Base-by-base conservation (phyloP, 2,329 filamentous ascomycete species). In the Seiridium cupressi region DNA sequence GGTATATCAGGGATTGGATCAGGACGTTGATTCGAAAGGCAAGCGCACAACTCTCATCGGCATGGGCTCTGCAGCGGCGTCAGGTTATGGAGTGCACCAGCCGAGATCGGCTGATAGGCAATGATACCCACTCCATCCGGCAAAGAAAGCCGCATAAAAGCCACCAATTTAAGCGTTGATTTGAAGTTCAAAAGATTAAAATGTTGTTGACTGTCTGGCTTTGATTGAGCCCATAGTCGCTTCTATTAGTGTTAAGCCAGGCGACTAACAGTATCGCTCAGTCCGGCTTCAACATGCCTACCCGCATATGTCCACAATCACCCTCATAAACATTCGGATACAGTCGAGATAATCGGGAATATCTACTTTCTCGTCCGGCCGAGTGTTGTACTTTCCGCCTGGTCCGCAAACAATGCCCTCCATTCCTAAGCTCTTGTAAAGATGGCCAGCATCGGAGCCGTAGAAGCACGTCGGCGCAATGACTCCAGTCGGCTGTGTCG, bases 341-440 rank as follows among this genome's bases (percentile, higher is more conserved):
- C 64, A 66, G 60, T 69, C 68, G 26, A 70, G 56, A 55, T 67
- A 69, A 60, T 69, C 68, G 26, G 65, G 60, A 55, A 70, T 67
- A 58, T 69, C 68, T 1, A 70, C 68, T 58, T 64, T 65, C 57
- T 70, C 68, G 32, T 68, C 66, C 1, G 67, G 68, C 10, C 68
- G 59, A 3, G 67, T 70, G 51, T 69, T 70, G 51, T 70, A 69
- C 57, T 63, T 67, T 0, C 68, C 66, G 4, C 68, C 67, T 1
- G 68, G 67, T 0, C 68, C 68, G 42, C 68, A 69, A 26, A 70
- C 65, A 18, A 70, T 63, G 0, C 68, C 67, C 59, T 68, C 60
- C 66, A 69, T 65, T 3, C 67, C 67, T 13, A 70, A 62, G 13
- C 55, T 51, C 55, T 66, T 66, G 58, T 69, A 70, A 9, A 69